Conservation (phyloP, 2,329 filamentous ascomycete species). For the Colletotrichum tabaci region DNA sequence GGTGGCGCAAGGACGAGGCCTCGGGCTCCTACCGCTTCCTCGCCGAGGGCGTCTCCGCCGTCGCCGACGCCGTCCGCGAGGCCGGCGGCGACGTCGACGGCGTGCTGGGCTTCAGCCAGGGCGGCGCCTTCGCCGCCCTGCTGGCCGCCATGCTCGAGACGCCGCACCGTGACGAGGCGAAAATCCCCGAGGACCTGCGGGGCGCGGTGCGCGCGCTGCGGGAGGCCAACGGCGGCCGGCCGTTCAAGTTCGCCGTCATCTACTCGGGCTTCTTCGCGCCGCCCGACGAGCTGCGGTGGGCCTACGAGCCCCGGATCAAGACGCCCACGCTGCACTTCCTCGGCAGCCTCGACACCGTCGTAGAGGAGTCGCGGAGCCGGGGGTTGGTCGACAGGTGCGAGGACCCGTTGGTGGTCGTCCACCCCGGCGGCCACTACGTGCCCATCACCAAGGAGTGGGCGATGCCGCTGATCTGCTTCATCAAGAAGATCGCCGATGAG, state of each 20-base stretch:
- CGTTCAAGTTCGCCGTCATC: slow-evolving; percentile 79
- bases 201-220: slow-evolving; percentile 63
- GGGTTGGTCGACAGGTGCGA: slow-evolving; percentile 76
- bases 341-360: slow-evolving; percentile 88
- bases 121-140: slow-evolving; percentile 80
- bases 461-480: slow-evolving; percentile 81
- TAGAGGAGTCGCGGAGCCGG: slow-evolving; percentile 81
- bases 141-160: slow-evolving; percentile 81
- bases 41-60: slow-evolving; percentile 74
- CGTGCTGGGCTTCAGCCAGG: slow-evolving; percentile 87
- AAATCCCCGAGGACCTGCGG: slow-evolving; percentile 46
- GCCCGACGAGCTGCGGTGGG: slow-evolving; percentile 71
- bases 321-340: slow-evolving; percentile 88
- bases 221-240: slow-evolving; percentile 61
- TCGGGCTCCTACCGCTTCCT: slow-evolving; percentile 76
- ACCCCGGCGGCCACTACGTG: slow-evolving; percentile 93
- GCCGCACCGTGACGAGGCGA: slow-evolving; percentile 46
- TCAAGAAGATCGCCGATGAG: slow-evolving; percentile 60
- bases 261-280: slow-evolving; percentile 85
- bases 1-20: slow-evolving; percentile 82
- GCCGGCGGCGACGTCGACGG: slow-evolving; percentile 82
- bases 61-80: slow-evolving; percentile 74
- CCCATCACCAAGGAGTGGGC: slow-evolving; percentile 87
- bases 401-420: slow-evolving; percentile 70
- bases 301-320: slow-evolving; percentile 79